Conservation (phyloP, 163 green algal genomes). For the Dunaliella salina region DNA sequence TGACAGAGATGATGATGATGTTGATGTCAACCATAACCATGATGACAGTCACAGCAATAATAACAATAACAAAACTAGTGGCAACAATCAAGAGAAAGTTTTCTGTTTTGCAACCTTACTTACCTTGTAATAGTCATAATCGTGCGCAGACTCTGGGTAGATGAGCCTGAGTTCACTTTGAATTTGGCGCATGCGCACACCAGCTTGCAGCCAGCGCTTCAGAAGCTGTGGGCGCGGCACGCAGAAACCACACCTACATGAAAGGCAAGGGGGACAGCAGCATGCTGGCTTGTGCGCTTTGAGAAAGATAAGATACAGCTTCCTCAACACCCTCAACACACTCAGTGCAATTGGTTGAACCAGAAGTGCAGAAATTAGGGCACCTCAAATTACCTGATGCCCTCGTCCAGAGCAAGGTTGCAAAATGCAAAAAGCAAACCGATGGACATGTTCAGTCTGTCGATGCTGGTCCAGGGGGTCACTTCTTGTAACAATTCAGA, state of each 20-base stretch:
- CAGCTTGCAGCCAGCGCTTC: constrained; percentile 54
- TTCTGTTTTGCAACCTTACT: not conserved
- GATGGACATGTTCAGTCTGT: constrained; percentile 67
- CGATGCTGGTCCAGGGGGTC: constrained; percentile 47
- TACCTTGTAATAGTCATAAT: constrained; percentile 68
- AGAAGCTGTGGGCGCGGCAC: constrained; percentile 64
- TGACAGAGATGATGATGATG: not conserved
- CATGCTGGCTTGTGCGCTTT: no score
- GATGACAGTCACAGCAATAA: not conserved
- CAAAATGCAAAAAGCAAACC: constrained; percentile 64
- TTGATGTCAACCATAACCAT: not conserved
- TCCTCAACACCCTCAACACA: no score
- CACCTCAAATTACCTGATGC: constrained; percentile 34
- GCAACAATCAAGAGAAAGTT: not conserved
- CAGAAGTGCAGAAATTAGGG: no score
- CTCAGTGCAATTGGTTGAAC: no score
- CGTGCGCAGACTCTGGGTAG: constrained; percentile 59
- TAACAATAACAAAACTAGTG: not conserved
- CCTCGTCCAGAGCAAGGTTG: constrained; percentile 48
- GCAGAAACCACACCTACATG: constrained; percentile 54
- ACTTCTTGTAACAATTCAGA: no score
- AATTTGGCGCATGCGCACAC: constrained; percentile 61
- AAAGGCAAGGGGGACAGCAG: not conserved
- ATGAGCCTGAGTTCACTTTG: constrained; percentile 52
- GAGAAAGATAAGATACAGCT: no score